Percentiles rank a stretch among this genome's conserved stretches.
These are phyloP conservation scores for Metschnikowia matae DNA, from an alignment of 805 yeast genomes.

Conservation along the genomic window DNA sequence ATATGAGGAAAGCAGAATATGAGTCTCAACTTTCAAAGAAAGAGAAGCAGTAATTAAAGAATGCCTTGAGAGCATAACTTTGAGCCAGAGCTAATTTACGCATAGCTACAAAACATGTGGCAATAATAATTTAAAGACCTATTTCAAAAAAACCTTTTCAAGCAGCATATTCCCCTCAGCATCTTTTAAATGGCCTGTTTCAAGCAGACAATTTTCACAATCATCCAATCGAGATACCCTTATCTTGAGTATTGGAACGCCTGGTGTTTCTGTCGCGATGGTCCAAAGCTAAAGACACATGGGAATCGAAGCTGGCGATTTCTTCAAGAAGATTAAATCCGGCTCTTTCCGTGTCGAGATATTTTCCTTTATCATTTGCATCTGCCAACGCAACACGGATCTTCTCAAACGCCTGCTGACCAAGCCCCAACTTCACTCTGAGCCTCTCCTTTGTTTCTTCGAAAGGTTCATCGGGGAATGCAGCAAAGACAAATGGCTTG, in stretches of 20 bases:
- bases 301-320: conserved; percentile 34
- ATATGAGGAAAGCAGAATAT: conserved; percentile 45
- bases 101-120: too few relatives aligned
- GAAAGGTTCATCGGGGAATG: conserved; percentile 64
- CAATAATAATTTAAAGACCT: too few relatives aligned
- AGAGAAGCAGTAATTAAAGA: not conserved
- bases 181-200: not conserved
- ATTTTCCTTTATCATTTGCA: conserved; percentile 35
- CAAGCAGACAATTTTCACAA: not conserved
- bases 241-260: conserved; percentile 33
- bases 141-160: too few relatives aligned
- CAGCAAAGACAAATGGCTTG: conserved; percentile 76
- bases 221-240: conserved; percentile 40
- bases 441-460: conserved; percentile 61
- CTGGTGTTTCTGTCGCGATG: conserved; percentile 77
- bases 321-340: conserved; percentile 54
- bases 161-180: too few relatives aligned
- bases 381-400: conserved; percentile 61
- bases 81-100: too few relatives aligned
- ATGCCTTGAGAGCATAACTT: not conserved
- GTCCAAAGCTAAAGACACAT: conserved; percentile 69
- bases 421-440: conserved; percentile 66
- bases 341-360: conserved; percentile 49
- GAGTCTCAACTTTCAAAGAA: not conserved
- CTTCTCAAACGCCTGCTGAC: conserved; percentile 75